These are phyloP conservation scores for Clavariopsis aquatica DNA, from an alignment of 495 filamentous ascomycete genomes.

Conservation along the genomic window DNA sequence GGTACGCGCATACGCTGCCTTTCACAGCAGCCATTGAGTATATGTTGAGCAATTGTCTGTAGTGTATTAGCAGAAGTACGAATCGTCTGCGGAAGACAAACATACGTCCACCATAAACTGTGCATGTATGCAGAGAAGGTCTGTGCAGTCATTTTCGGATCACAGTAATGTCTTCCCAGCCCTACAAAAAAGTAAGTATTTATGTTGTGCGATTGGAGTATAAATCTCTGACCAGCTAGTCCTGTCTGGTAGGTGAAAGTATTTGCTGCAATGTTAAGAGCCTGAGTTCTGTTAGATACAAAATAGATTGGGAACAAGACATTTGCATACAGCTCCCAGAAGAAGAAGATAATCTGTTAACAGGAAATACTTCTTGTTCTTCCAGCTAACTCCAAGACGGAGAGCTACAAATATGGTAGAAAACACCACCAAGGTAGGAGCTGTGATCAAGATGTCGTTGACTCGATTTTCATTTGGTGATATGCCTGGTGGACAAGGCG, in stretches of 20 bases:
- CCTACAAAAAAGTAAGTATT: not conserved
- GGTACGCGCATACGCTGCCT: constrained; percentile 10
- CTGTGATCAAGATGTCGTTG: constrained; percentile 2
- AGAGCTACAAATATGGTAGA: constrained; percentile 5
- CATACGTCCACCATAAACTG: not conserved
- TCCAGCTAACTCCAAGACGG: constrained; percentile 10
- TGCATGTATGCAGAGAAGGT: not conserved
- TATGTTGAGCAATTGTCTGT: constrained; percentile 8
- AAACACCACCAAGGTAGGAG: constrained; percentile 3
- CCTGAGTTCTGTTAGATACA: not conserved
- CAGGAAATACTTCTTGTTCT: constrained; percentile 1
- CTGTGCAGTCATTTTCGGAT: constrained; percentile 2
- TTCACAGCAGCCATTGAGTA: constrained; percentile 16
- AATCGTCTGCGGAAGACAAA: too few species aligned
- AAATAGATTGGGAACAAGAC: not conserved
- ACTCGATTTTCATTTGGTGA: not conserved
- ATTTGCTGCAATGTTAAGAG: not conserved
- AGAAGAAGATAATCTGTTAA: constrained; percentile 15
- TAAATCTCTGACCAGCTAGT: not conserved
- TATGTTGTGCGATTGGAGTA: not conserved
- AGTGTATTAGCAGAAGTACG: too few species aligned
- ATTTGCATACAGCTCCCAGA: constrained; percentile 6
- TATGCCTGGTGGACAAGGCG: not conserved
- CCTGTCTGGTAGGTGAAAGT: not conserved
- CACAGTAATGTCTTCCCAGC: constrained; percentile 1